Evolutionary conservation across 2,329 filamentous ascomycete species (phyloP), one percentile per base, ranked within the genome.

Genomic region (Neonectria sp.): DNA sequence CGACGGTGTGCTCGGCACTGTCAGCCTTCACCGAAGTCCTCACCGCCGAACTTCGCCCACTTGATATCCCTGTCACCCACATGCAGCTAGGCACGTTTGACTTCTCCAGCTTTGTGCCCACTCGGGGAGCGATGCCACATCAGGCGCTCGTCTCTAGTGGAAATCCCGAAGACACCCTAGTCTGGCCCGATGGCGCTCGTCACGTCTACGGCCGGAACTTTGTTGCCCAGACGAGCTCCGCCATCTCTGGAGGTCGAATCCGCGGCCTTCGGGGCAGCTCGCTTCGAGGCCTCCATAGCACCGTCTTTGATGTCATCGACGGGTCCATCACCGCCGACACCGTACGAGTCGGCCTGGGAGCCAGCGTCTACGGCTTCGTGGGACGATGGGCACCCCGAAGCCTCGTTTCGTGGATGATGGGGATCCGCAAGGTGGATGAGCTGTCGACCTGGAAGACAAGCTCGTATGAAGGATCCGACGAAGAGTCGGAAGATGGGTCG

Each of bases 341-440:
- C 1, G 89, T 95, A 71, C 91, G 93, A 65, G 92, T 98, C 17
- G 96, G 96, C 1, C 89, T 95, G 58, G 96, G 96, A 7, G 94
- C 94, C 57, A 86, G 92, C 63, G 86, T 95, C 1, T 98, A 98
- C 80, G 93, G 93, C 45, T 86, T 98, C 33, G 92, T 98, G 8
- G 96, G 95, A 6, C 88, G 89, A 45, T 95, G 92, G 89, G 87
- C 93, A 27, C 95, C 96, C 1, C 86, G 89, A 24, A 87, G 90
- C 3, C 79, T 98, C 17, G 92, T 98, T n/a, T 91, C 91, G 2
- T 96, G 94, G 93, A 97, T 98, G 93, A 92, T 98, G 89, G 95
- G 95, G 12, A 88, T 95, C 65, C 86, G 91, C 68, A 84, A 84
- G 63, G 89, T 91, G 17, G 85, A 89, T 60, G 85, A 89, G 78